Conservation (phyloP, 176 grass and related monocot genomes). For the Eleusine coracana region DNA sequence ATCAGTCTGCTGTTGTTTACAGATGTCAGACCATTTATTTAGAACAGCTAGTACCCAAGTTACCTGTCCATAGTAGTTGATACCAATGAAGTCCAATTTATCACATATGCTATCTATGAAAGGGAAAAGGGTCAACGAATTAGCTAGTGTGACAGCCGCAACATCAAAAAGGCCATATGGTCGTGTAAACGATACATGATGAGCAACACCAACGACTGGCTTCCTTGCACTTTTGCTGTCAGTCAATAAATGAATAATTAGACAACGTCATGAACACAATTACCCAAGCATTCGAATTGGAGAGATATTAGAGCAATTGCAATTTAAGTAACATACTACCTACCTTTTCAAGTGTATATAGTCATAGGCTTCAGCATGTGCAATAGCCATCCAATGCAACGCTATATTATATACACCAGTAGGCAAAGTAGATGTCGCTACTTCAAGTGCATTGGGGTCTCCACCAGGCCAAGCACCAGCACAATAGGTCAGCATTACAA, state of each 20-base stretch:
- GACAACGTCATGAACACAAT: slow-evolving; percentile 33
- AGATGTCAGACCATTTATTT: slow-evolving; percentile 23
- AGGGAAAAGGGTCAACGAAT: slow-evolving; percentile 78
- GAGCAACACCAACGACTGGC: slow-evolving; percentile 71
- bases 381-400: slow-evolving; percentile 83
- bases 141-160: slow-evolving; percentile 75
- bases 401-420: slow-evolving; percentile 85
- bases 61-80: slow-evolving; percentile 99
- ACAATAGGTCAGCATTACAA: slow-evolving; percentile 96
- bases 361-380: slow-evolving; percentile 84
- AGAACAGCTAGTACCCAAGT: slow-evolving; percentile 1
- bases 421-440: slow-evolving; percentile 85
- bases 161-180: slow-evolving; percentile 94
- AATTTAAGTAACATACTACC: slow-evolving; percentile 14
- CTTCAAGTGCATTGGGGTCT: slow-evolving; percentile 82
- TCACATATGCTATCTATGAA: slow-evolving; percentile 85
- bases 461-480: slow-evolving; percentile 97
- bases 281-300: slow-evolving; percentile 10
- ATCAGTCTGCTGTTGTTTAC: not conserved
- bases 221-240: slow-evolving; percentile 56
- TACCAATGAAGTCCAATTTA: slow-evolving; percentile 89
- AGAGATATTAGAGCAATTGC: slow-evolving; percentile 1
- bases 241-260: slow-evolving; percentile 45
- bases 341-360: slow-evolving; percentile 86
- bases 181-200: slow-evolving; percentile 83